Base-by-base conservation (phyloP, 805 yeast genomes). In the Yamadazyma sp. region DNA sequence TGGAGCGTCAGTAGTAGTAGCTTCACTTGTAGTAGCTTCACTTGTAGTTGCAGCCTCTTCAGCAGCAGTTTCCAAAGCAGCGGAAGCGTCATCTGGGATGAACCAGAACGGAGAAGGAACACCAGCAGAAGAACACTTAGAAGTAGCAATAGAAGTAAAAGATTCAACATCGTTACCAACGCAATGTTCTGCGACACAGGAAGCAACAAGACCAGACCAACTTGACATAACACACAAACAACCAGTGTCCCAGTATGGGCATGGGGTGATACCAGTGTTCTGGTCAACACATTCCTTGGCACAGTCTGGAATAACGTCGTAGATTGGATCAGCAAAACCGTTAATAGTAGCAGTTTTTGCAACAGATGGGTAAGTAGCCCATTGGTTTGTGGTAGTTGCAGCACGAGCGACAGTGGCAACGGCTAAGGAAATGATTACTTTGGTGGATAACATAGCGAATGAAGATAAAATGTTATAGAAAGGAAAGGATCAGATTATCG, bases 241-340 rank as follows among this genome's bases (percentile, higher is more conserved):
- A 17, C 73, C 73, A 32, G 71, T 59, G 48, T 67, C 73, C 71
- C 71, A 67, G 59, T 64, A 64, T 32, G 73, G 73, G 44, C 73
- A 67, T 32, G 71, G 71, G 14, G 70, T 63, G 28, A 49, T 45
- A 7, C 60, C 59, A 32, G 70, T 63, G 38, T 57, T 49, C 29
- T 48, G 47, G 30, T 38, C 46, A 18, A 64, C 59, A 55, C 71
- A 66, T 3, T 42, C 28, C 41, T 62, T 54, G 25, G 69, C 71
- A 53, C 71, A 66, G 10, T 49, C 44, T 13, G 71, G 70, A 38
- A 60, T 50, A n/a, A 41, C 41, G 44, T 35, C 54, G 44, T 59
- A 59, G 40, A 66, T 58, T 36, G 49, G 47, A 52, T 66, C 71
- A 34, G 71, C 71, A 40, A 66, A 65, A 41, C 71, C 71, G 43